These are phyloP conservation scores for Passalora sequoiae DNA, from an alignment of 2,329 filamentous ascomycete species.

Conservation along the genomic window DNA sequence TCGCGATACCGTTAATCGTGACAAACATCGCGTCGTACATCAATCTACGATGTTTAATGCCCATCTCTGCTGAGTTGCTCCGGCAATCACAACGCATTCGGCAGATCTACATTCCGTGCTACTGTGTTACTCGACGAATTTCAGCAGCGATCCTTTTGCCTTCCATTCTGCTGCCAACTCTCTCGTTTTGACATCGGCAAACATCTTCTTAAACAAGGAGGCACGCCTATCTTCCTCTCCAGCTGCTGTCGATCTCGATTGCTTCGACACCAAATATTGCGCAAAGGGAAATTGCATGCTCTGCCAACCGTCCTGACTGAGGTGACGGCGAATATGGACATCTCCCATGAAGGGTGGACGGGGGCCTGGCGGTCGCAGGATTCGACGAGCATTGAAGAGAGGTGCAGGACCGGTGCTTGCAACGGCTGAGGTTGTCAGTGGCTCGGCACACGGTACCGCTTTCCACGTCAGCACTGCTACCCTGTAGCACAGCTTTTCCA, in stretches of 20 bases:
- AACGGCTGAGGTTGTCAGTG: neutral
- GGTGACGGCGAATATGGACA: neutral
- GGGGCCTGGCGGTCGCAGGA: neutral
- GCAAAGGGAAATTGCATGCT: slow-evolving; percentile 6
- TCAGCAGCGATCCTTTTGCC: slow-evolving; percentile 7
- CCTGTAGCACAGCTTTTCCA: slow-evolving; percentile 42
- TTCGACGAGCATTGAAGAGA: neutral
- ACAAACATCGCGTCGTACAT: too few relatives aligned
- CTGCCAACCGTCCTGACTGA: slow-evolving; percentile 3
- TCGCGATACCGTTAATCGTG: too few relatives aligned
- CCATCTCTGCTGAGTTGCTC: too few relatives aligned
- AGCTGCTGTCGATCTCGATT: slow-evolving; percentile 6
- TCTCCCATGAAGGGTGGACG: slow-evolving; percentile 4
- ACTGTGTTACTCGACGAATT: slow-evolving; percentile 12
- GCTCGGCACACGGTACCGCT: neutral
- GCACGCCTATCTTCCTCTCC: slow-evolving; percentile 3
- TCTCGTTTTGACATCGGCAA: slow-evolving; percentile 10
- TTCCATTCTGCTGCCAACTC: slow-evolving; percentile 7
- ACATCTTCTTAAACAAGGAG: slow-evolving; percentile 5
- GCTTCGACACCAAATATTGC: slow-evolving; percentile 3
- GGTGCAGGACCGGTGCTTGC: neutral
- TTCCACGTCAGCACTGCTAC: slow-evolving; percentile 39
- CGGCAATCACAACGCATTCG: too few relatives aligned
- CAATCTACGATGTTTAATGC: too few relatives aligned
- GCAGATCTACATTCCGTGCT: too few relatives aligned